Conservation (phyloP, 2,329 filamentous ascomycete genomes). For the Cladophialophora carrionii region DNA sequence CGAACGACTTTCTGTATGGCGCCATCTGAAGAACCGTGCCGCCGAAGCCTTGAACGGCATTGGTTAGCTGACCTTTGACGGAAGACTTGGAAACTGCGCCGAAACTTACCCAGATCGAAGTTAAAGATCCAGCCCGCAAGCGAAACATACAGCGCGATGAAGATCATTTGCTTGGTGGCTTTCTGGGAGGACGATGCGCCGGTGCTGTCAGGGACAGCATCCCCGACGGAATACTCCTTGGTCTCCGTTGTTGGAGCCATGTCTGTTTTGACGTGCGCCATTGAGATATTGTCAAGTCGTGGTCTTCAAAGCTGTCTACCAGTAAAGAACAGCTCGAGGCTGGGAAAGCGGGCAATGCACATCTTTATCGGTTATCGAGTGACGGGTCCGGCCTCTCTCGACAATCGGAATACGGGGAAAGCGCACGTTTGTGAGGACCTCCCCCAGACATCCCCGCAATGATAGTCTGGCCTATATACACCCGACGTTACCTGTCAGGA, state of each 20-base stretch:
- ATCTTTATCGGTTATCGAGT: no score
- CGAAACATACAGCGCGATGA: constrained; percentile 16
- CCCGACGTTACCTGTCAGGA: background rate
- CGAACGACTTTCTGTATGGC: constrained; percentile 18
- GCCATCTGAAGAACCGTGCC: constrained; percentile 21
- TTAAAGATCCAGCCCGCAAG: constrained; percentile 23
- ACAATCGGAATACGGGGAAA: no score
- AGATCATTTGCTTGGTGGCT: constrained; percentile 20
- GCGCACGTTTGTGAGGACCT: background rate
- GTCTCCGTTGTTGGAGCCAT: constrained; percentile 5
- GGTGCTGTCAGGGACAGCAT: background rate
- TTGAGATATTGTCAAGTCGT: background rate
- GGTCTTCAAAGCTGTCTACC: background rate
- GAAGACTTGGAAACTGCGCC: background rate
- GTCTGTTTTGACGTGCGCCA: constrained; percentile 6
- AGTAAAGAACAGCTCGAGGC: background rate
- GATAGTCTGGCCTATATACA: background rate
- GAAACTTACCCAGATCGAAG: constrained; percentile 17
- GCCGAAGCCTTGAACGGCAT: constrained; percentile 1
- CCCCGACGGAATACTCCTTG: constrained; percentile 9
- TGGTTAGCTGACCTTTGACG: background rate
- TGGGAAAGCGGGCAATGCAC: no score
- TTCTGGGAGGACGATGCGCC: constrained; percentile 3
- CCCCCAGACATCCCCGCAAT: background rate
- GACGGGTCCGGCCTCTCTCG: no score